Evolutionary conservation across 163 green algal species (phyloP), one percentile per base, ranked within the genome.

Genomic region (Smithsoniella earleae): DNA sequence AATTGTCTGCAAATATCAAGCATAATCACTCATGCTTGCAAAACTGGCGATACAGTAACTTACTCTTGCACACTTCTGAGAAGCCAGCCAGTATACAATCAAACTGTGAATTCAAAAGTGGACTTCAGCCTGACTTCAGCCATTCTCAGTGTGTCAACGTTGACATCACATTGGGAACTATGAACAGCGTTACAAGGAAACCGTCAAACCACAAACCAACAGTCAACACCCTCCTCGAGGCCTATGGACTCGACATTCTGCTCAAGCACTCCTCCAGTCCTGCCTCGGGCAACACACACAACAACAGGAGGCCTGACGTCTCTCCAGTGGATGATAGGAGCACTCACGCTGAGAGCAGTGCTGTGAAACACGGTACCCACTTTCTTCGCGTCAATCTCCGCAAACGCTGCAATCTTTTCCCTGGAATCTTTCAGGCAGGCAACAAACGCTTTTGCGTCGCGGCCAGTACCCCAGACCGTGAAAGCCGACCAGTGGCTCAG

Each of bases 391-490:
- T 69, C 58, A 31, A 69, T 36, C 58, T 69, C 58, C 43, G 58
- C 58, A 13, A 69, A 33, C 6, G 58, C 58, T 4, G 25, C 58
- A 31, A 69, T 34, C 58, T 69, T 64, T 30, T 33, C 27, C 5
- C 58, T 30, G 27, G 20, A 34, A 16, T 16, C 25, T 16, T 13
- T 37, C 1, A 10, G 58, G 43, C 58, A 69, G 58, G 16, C 58
- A 30, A 69, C n/a, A 44, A 69, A 69, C 20, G 58, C 58, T 36
- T 75, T 75, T 28, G 40, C 66, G 37, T 75, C 66, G 0, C 66
- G 66, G 10, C 66, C 66, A 31, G 66, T 44, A 31, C 46, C 46
- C 66, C 66, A 75, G 16, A 75, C 37, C 27, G 31, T 63, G 37
- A 75, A 75, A 44, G 43, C 27, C 40, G 38, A 28, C 66, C 46